phyloP scores from a whole-genome alignment of 371 early-diverging fungal species.

The Mortierella sp. region DNA sequence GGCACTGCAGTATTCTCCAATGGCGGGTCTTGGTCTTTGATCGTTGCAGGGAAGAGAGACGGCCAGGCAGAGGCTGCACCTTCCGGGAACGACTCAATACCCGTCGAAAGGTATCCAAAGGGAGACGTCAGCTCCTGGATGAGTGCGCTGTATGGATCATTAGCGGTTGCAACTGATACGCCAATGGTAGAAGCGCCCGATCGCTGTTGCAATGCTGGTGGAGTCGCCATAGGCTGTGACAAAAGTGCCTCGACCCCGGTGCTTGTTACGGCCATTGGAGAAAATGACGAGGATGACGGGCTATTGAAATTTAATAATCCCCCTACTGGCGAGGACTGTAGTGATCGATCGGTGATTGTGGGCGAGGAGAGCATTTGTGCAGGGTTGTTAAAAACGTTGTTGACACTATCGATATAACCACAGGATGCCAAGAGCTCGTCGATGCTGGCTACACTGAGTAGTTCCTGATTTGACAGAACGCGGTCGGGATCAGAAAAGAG shows the following conservation, averaged over 20 bases:
- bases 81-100: conserved; percentile 2
- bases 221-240: conserved; percentile 15
- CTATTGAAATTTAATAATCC: conserved; percentile 21
- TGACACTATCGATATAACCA: conserved; percentile 15
- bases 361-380: conserved; percentile 32
- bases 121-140: conserved; percentile 31
- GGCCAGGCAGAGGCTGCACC: conserved; percentile 35
- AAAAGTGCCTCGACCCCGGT: conserved; percentile 28
- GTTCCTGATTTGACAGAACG: conserved; percentile 23
- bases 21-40: conserved; percentile 1
- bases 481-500: conserved; percentile 31
- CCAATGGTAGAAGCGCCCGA: not conserved
- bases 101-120: conserved; percentile 27
- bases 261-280: conserved; percentile 36
- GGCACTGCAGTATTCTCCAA: conserved; percentile 11
- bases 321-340: conserved; percentile 32
- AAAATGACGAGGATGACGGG: conserved; percentile 29
- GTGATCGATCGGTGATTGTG: conserved; percentile 19
- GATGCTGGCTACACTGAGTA: conserved; percentile 28
- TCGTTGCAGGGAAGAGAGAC: conserved; percentile 34
- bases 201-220: conserved; percentile 13
- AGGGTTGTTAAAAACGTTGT: not conserved
- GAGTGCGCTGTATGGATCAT: conserved; percentile 12
- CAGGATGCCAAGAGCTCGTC: conserved; percentile 46
- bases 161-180: not conserved